Evolutionary conservation across 2,329 filamentous ascomycete genomes (phyloP).

Genomic region (Seiridium cupressi): DNA sequence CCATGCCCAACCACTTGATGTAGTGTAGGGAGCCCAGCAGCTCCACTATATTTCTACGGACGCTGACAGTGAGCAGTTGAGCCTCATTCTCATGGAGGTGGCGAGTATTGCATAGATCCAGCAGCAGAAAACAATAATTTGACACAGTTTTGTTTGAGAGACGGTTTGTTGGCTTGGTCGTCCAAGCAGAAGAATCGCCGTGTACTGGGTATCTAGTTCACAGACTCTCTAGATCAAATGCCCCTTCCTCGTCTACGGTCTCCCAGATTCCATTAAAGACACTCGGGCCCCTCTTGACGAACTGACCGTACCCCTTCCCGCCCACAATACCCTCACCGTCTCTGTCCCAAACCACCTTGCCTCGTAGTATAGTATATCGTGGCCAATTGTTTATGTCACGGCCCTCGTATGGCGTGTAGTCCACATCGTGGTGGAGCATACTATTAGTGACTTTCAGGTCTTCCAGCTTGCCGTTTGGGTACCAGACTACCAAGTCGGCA

Average conservation of each 20-base stretch:
- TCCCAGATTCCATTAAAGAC: slow-evolving; percentile 15
- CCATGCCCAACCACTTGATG: no score
- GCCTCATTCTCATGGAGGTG: no score
- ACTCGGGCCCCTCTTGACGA: slow-evolving; percentile 15
- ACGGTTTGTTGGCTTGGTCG: no score
- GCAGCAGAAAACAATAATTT: no score
- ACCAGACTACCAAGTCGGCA: slow-evolving; percentile 59
- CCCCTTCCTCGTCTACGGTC: slow-evolving; percentile 27
- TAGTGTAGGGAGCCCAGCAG: no score
- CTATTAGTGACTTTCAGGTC: slow-evolving; percentile 46
- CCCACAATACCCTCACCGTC: slow-evolving; percentile 50
- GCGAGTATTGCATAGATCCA: no score
- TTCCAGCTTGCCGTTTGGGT: slow-evolving; percentile 42
- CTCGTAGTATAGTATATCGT: slow-evolving; percentile 57
- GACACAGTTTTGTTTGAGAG: no score
- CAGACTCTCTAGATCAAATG: slow-evolving; percentile 29
- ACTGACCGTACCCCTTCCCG: slow-evolving; percentile 15
- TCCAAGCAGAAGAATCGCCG: no score
- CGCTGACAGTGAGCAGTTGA: no score
- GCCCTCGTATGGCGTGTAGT: slow-evolving; percentile 64
- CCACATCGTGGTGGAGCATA: slow-evolving; percentile 59
- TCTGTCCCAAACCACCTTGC: slow-evolving; percentile 56
- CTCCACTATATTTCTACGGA: no score
- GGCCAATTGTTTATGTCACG: slow-evolving; percentile 58
- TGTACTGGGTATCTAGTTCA: background rate